Percentiles rank a stretch among this genome's conserved stretches.
Evolutionary conservation across 495 filamentous ascomycete genomes (phyloP).

Genomic region (Talaromyces adpressus): DNA sequence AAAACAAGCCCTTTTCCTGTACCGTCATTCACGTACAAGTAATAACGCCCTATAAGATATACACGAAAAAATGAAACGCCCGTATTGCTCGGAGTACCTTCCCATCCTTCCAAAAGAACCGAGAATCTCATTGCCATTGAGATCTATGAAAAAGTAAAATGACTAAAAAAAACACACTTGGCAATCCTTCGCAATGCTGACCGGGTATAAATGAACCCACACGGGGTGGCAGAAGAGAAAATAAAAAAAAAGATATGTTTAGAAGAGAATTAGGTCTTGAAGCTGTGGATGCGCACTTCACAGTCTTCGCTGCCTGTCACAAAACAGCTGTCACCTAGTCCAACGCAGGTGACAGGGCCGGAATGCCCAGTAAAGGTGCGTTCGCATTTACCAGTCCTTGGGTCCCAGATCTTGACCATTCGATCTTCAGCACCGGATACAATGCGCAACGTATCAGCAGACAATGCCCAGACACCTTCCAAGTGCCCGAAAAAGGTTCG

Average conservation of each 20-base stretch:
- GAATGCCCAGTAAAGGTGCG: slow-evolving; percentile 84
- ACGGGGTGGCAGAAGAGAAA: not conserved
- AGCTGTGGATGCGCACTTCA: slow-evolving; percentile 81
- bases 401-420: slow-evolving; percentile 97
- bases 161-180: not conserved
- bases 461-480: slow-evolving; percentile 92
- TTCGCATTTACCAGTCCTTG: slow-evolving; percentile 82
- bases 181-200: not conserved
- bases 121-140: not conserved
- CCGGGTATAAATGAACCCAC: not conserved
- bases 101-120: not conserved
- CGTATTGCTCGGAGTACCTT: not conserved
- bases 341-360: slow-evolving; percentile 87
- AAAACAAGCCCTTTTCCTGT: not conserved
- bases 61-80: not conserved
- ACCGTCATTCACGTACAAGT: not conserved
- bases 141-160: not conserved
- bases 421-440: slow-evolving; percentile 87
- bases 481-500: slow-evolving; percentile 95
- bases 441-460: slow-evolving; percentile 81
- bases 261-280: slow-evolving; percentile 42
- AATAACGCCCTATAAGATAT: not conserved
- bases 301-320: slow-evolving; percentile 89
- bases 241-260: not conserved
- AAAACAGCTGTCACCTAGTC: slow-evolving; percentile 79